Conservation (phyloP, 192 early-diverging fungal genomes). For the Entomortierella beljakovae region DNA sequence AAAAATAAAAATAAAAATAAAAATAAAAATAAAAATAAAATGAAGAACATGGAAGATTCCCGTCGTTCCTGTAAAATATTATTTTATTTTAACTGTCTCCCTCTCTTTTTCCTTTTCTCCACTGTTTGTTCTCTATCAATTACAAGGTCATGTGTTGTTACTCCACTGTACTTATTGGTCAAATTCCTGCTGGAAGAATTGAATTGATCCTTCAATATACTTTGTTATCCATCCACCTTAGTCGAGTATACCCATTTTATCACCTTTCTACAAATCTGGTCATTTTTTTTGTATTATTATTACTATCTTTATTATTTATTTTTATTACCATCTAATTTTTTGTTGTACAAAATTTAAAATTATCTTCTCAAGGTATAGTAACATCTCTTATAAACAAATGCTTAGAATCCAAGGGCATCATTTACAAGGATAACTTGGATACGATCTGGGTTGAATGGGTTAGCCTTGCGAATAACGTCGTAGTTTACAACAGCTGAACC, state of each 20-base stretch:
- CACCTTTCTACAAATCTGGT: no score
- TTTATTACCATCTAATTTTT: background rate
- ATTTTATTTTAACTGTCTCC: no score
- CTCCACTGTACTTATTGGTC: no score
- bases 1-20: no score
- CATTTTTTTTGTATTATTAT: background rate
- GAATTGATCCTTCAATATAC: no score
- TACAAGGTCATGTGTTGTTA: background rate
- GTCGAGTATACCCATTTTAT: no score
- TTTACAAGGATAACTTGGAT: slow-evolving; percentile 52
- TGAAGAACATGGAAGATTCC: slow-evolving; percentile 7
- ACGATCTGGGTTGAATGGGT: slow-evolving; percentile 42
- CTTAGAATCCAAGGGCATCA: slow-evolving; percentile 57
- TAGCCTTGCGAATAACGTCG: slow-evolving; percentile 40
- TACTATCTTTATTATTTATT: background rate
- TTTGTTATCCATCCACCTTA: no score
- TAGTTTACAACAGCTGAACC: slow-evolving; percentile 49
- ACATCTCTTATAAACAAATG: background rate
- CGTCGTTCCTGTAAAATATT: background rate
- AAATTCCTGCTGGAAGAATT: no score
- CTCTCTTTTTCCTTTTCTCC: no score
- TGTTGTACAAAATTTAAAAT: no score
- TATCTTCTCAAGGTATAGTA: background rate
- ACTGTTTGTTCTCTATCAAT: no score
- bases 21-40: background rate